Evolutionary conservation across 768 basidiomycete species (phyloP), one percentile per base, ranked within the genome.

Genomic region (Grammothele lineata): DNA sequence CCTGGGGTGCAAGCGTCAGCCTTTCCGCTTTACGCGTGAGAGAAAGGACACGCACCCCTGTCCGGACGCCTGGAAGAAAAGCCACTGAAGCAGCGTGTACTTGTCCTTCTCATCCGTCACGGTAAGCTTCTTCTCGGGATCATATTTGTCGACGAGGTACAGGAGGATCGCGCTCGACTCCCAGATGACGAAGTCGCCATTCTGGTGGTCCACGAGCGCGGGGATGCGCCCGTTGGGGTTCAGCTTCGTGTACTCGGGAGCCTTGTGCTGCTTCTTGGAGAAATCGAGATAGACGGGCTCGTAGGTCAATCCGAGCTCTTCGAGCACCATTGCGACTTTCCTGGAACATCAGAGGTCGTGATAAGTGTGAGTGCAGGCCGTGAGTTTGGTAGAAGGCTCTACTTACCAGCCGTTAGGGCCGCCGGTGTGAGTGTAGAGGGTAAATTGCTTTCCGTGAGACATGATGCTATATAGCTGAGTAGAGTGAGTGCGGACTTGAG

Each of bases 251-350:
- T 52, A 40, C 34, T 47, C 42, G 5, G 73, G 58, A 0, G 58
- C 5, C 59, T 80, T 83, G 24, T 80, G 76, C 53, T 74, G 68
- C 7, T 50, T 52, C 40, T 71, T 71, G 35, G 36, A 1, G 56
- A 62, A 59, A 48, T 61, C 59, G 43, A 61, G 51, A 51, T 56
- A 59, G 36, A 58, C 34, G 36, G 50, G 38, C 46, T 63, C 58
- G 48, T 61, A 63, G 6, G 52, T 53, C 19, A 63, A 45, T 11
- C 61, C 62, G 37, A 63, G 62, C 46, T 61, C 58, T 19, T 54
- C 54, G 10, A 63, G 55, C 11, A 63, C 55, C 46, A 60, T 49
- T 12, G 56, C 58, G 36, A 55, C 51, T 30, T 61, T 60, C 57
- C 57, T 59, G 54, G 18, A 19, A 17, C 1, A n/a, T 15, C 11